These are phyloP conservation scores for Blastocystis sp. DNA, from an alignment of 352 stramenopile genomes.

Conservation along the genomic window DNA sequence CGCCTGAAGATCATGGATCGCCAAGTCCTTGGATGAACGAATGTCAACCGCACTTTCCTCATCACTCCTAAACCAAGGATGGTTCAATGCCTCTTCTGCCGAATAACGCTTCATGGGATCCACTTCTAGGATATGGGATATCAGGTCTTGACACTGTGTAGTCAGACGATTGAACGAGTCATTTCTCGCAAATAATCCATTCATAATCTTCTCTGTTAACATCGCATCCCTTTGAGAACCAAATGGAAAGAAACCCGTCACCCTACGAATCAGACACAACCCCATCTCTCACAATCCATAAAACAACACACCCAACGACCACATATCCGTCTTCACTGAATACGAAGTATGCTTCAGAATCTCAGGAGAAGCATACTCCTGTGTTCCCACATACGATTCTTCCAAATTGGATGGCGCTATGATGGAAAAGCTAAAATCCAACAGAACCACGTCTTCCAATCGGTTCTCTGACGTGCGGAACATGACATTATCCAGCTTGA, in stretches of 20 bases:
- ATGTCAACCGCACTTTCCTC: too few species aligned
- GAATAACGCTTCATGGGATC: not conserved
- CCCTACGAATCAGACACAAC: not conserved
- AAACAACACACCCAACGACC: not conserved
- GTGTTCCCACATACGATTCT: not conserved
- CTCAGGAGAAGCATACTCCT: not conserved
- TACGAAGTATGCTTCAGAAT: not conserved
- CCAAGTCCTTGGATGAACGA: too few species aligned
- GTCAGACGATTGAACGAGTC: too few species aligned
- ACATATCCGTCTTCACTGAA: not conserved
- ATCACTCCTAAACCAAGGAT: not conserved
- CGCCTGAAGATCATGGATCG: too few species aligned
- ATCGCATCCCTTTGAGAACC: not conserved
- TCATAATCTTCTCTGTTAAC: too few species aligned
- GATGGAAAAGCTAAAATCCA: not conserved
- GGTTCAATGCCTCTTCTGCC: not conserved
- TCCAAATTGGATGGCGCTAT: not conserved
- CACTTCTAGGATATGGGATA: not conserved
- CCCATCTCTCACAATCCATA: not conserved
- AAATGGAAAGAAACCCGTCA: slow-evolving; percentile 27
- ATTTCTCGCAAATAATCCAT: too few species aligned
- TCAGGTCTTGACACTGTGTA: not conserved
- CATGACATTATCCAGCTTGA: not conserved
- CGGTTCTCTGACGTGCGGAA: not conserved
- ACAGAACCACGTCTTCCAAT: not conserved